Evolutionary conservation across 2,329 filamentous ascomycete species (phyloP).

Genomic region (Trichoderma sp.): DNA sequence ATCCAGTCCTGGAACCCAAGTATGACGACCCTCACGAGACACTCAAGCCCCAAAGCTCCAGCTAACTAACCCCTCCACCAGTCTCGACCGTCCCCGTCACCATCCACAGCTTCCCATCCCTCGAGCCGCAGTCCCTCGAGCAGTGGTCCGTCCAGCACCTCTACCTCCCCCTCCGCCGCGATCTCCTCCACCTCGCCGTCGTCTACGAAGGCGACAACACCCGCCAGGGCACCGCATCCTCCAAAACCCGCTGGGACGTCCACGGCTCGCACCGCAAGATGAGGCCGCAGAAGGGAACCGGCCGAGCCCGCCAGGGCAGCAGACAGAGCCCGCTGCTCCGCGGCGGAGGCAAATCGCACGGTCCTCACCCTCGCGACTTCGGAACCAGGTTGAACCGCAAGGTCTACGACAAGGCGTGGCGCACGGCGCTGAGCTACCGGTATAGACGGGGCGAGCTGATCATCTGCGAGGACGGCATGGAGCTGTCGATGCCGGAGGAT

Average conservation of each 20-base stretch:
- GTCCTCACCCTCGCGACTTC: conserved; percentile 93
- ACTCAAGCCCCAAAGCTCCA: too few relatives aligned
- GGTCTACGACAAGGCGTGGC: conserved; percentile 94
- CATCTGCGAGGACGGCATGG: conserved; percentile 77
- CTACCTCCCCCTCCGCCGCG: conserved; percentile 81
- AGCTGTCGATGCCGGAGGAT: conserved; percentile 62
- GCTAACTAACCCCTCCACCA: conserved; percentile 35
- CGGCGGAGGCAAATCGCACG: conserved; percentile 86
- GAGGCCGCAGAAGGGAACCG: conserved; percentile 83
- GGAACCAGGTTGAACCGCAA: conserved; percentile 80
- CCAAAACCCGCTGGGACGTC: conserved; percentile 82
- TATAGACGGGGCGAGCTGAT: conserved; percentile 86
- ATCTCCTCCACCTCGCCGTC: conserved; percentile 90
- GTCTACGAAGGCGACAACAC: conserved; percentile 90
- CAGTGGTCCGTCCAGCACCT: conserved; percentile 83
- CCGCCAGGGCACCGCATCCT: conserved; percentile 81
- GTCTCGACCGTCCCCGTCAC: conserved; percentile 75
- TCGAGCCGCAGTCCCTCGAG: conserved; percentile 80
- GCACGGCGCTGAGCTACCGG: conserved; percentile 89
- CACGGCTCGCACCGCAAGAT: conserved; percentile 83
- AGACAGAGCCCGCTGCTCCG: conserved; percentile 79
- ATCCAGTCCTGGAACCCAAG: conserved; percentile 52
- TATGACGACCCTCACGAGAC: too few relatives aligned
- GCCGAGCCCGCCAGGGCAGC: conserved; percentile 76
- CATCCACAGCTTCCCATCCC: conserved; percentile 84